These are phyloP conservation scores for Copromyces sp. DNA, from an alignment of 495 filamentous ascomycete species.

Conservation along the genomic window DNA sequence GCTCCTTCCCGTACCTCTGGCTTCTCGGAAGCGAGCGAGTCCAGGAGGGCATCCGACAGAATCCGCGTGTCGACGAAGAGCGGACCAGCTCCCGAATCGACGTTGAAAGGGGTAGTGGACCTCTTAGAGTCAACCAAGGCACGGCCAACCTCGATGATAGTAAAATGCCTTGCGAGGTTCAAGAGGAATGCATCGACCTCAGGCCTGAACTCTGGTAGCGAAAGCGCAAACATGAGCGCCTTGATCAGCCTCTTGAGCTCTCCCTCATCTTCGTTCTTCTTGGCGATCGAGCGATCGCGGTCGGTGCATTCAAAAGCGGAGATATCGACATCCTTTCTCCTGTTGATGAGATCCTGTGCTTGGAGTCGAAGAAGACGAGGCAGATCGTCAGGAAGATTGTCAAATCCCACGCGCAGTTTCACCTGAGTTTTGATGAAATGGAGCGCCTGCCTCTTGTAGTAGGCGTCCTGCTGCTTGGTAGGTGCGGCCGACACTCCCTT, in stretches of 20 bases:
- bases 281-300: conserved; percentile 68
- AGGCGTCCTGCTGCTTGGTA: conserved; percentile 59
- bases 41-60: conserved; percentile 78
- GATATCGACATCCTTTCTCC: conserved; percentile 51
- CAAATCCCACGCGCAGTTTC: conserved; percentile 81
- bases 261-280: conserved; percentile 73
- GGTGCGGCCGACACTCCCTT: conserved; percentile 21
- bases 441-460: conserved; percentile 90
- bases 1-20: conserved; percentile 73
- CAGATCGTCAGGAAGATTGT: conserved; percentile 83
- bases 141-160: conserved; percentile 79
- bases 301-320: conserved; percentile 62
- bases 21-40: conserved; percentile 77
- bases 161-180: conserved; percentile 80
- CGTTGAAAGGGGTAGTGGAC: conserved; percentile 63
- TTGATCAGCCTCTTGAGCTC: conserved; percentile 78
- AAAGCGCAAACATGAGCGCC: conserved; percentile 76
- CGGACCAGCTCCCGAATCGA: conserved; percentile 74
- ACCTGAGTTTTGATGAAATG: conserved; percentile 75
- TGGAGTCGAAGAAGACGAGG: conserved; percentile 74
- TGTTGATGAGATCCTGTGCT: conserved; percentile 69
- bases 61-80: conserved; percentile 75
- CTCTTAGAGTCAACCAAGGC: conserved; percentile 68
- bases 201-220: conserved; percentile 64
- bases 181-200: conserved; percentile 63